These are phyloP conservation scores for Cladosporium sphaerospermum DNA, from an alignment of 2,329 filamentous ascomycete species.

Conservation along the genomic window DNA sequence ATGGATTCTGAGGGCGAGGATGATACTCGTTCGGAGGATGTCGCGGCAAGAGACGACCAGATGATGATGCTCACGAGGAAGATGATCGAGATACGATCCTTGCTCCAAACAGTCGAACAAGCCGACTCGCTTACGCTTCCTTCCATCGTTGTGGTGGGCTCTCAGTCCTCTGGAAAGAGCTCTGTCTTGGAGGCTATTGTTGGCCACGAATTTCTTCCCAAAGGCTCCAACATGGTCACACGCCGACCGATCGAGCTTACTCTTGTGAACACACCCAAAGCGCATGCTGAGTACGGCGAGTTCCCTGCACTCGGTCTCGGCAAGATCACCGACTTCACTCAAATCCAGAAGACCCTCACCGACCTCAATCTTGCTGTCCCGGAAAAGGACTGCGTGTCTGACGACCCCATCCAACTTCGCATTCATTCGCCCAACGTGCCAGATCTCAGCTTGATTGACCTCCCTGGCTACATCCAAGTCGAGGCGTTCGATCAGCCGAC, in stretches of 20 bases:
- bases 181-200: constrained; percentile 96
- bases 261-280: constrained; percentile 86
- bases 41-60: constrained; percentile 81
- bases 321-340: constrained; percentile 84
- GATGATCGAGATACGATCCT: constrained; percentile 97
- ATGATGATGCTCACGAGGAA: constrained; percentile 99
- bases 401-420: constrained; percentile 91
- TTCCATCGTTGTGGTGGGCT: constrained; percentile 98
- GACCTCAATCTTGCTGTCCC: constrained; percentile 93
- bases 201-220: constrained; percentile 93
- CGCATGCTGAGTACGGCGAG: constrained; percentile 85
- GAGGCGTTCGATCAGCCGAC: constrained; percentile 83
- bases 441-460: constrained; percentile 89
- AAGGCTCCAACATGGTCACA: constrained; percentile 98
- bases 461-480: constrained; percentile 96
- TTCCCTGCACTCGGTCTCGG: constrained; percentile 87
- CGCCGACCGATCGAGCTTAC: constrained; percentile 92
- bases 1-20: constrained; percentile 63
- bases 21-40: constrained; percentile 54
- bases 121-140: constrained; percentile 81
- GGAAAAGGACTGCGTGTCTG: constrained; percentile 83
- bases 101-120: constrained; percentile 86
- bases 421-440: constrained; percentile 95
- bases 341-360: constrained; percentile 87
- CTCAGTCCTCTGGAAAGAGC: constrained; percentile 96